Evolutionary conservation across 2,329 filamentous ascomycete species (phyloP).

Genomic region (Rugonectria rugulosa): DNA sequence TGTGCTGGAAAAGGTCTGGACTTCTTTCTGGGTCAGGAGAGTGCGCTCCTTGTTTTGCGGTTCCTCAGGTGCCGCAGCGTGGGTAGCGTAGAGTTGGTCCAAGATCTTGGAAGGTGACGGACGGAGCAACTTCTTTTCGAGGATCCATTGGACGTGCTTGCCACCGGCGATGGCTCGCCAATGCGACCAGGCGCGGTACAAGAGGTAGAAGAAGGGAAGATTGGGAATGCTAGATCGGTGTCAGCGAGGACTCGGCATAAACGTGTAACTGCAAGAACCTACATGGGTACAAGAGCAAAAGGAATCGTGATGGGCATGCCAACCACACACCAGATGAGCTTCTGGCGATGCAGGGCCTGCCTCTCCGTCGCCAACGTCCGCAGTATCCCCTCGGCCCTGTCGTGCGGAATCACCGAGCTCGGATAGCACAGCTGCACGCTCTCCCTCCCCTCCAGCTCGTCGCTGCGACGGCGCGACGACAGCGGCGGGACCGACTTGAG

Average conservation of each 20-base stretch:
- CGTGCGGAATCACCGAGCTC: slow-evolving; percentile 68
- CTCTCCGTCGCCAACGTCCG: slow-evolving; percentile 78
- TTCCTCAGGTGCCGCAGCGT: slow-evolving; percentile 37
- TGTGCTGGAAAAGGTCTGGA: slow-evolving; percentile 65
- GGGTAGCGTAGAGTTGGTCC: slow-evolving; percentile 74
- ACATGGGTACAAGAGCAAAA: slow-evolving; percentile 86
- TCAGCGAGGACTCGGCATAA: background rate
- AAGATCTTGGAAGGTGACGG: slow-evolving; percentile 72
- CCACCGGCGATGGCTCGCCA: slow-evolving; percentile 87
- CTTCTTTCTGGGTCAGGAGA: slow-evolving; percentile 60
- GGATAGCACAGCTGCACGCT: slow-evolving; percentile 82
- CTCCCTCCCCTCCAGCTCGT: slow-evolving; percentile 68
- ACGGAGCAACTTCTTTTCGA: slow-evolving; percentile 75
- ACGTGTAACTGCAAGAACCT: slow-evolving; percentile 48
- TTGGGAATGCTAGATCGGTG: slow-evolving; percentile 76
- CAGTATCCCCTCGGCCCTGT: slow-evolving; percentile 71
- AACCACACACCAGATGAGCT: slow-evolving; percentile 80
- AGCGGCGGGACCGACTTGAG: slow-evolving; percentile 92
- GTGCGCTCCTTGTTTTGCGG: slow-evolving; percentile 43
- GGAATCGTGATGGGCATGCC: slow-evolving; percentile 86
- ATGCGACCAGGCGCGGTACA: slow-evolving; percentile 90
- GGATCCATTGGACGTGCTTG: slow-evolving; percentile 82
- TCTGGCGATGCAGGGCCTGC: slow-evolving; percentile 77
- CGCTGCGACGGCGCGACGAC: slow-evolving; percentile 69
- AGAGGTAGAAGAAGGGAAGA: slow-evolving; percentile 95